Evolutionary conservation across 2,329 filamentous ascomycete species (phyloP), one percentile per base, ranked within the genome.

Genomic region (Botrytis pseudocinerea): DNA sequence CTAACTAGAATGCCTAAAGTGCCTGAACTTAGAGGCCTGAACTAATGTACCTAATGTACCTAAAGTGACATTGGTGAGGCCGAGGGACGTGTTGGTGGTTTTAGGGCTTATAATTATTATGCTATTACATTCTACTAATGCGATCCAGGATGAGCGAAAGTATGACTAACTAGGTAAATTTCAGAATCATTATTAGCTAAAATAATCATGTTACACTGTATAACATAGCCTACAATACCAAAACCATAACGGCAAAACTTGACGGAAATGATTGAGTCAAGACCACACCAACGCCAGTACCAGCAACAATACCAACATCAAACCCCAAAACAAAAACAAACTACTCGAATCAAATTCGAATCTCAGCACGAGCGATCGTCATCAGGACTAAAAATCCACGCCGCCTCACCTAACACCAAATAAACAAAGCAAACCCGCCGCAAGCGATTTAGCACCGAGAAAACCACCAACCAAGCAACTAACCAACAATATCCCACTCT

Each of bases 61-160:
- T 61, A 61, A 61, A 61, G 35, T 38, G 35, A 35, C 40, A 61
- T 61, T 61, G 20, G 59, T 61, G 59, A 61, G 20, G 59, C 59
- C 12, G 22, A 61, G 59, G 59, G 59, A 40, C 59, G 59, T 61
- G 59, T 61, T 61, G 59, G 59, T 61, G 25, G n/a, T 61, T 61
- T 61, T 38, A 38, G 59, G 59, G 59, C 51, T 54, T 61, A 61
- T 40, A 61, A 22, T 61, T 25, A n/a, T 61, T 61, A 61, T 61
- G 59, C 59, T 61, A 61, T 40, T 61, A n/a, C 40, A 38, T n/a
- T 35, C 59, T 61, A 54, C 51, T n/a, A 54, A n/a, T 54, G 25
- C 51, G 12, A 61, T 61, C 20, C 22, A 38, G 59, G 59, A 40
- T 61, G 59, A 25, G 22, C 35, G 12, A 40, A 40, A 61, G 35